Conservation (phyloP, 495 filamentous ascomycete genomes). For the Penicillium coffeae region DNA sequence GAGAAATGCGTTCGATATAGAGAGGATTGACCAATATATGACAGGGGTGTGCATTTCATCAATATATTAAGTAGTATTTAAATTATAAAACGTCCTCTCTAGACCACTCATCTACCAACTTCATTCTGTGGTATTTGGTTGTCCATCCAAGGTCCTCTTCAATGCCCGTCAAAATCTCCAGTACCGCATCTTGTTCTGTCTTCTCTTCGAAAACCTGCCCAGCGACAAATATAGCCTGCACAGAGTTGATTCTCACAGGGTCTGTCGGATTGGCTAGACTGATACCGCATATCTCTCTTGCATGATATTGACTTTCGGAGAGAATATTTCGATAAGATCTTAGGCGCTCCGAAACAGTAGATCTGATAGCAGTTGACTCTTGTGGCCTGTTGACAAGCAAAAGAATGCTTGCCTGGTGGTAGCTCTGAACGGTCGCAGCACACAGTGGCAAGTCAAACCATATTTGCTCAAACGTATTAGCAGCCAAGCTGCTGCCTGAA, state of each 20-base stretch:
- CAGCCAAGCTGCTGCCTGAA: not conserved
- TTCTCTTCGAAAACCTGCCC: slow-evolving; percentile 18
- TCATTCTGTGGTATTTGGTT: slow-evolving; percentile 16
- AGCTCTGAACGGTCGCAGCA: slow-evolving; percentile 23
- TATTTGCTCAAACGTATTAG: slow-evolving; percentile 16
- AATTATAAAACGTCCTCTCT: not conserved
- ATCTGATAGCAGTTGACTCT: slow-evolving; percentile 25
- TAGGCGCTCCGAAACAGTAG: slow-evolving; percentile 20
- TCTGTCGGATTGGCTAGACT: slow-evolving; percentile 19
- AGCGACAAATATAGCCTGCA: slow-evolving; percentile 25
- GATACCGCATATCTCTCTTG: slow-evolving; percentile 19
- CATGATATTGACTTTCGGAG: slow-evolving; percentile 11
- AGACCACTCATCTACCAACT: slow-evolving; percentile 52
- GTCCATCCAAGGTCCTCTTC: slow-evolving; percentile 22
- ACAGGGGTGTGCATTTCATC: no score
- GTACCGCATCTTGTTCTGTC: slow-evolving; percentile 16
- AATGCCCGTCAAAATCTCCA: slow-evolving; percentile 18
- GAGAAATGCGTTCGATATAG: not conserved
- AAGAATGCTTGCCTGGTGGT: slow-evolving; percentile 17
- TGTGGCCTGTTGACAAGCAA: slow-evolving; percentile 20
- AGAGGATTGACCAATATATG: not conserved
- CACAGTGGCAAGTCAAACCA: slow-evolving; percentile 22
- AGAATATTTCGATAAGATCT: slow-evolving; percentile 16
- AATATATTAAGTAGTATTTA: no score
- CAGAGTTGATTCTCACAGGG: slow-evolving; percentile 14